Conservation (phyloP, 148 eudicot species). For the Rhododendron vialii region DNA sequence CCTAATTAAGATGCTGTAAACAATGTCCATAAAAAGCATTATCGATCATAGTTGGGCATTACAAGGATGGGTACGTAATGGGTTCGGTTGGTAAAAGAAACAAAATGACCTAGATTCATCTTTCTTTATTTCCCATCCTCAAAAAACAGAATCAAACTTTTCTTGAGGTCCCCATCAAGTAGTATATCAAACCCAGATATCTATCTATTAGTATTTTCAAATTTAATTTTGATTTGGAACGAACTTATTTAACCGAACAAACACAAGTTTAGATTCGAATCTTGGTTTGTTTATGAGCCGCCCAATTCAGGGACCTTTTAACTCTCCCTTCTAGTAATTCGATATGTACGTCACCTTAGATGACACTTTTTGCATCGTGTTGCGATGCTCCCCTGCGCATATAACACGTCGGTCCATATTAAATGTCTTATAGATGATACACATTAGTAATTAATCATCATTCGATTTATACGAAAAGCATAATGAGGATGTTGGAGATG, state of each 20-base stretch:
- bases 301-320: neutral
- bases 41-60: neutral
- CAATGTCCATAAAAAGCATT: slow-evolving; percentile 11
- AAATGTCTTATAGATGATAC: too few species aligned
- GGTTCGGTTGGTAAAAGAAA: slow-evolving; percentile 39
- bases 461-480: too few species aligned
- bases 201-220: neutral
- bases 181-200: neutral
- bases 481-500: too few species aligned
- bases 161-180: neutral
- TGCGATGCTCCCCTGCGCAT: too few species aligned
- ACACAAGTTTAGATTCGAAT: neutral
- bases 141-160: slow-evolving; percentile 22
- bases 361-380: too few species aligned
- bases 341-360: neutral
- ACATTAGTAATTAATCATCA: too few species aligned
- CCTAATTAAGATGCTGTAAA: slow-evolving; percentile 22
- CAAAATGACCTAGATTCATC: slow-evolving; percentile 17
- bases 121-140: slow-evolving; percentile 15
- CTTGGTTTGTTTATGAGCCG: too few species aligned
- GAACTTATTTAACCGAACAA: neutral
- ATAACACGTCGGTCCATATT: too few species aligned
- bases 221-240: too few species aligned
- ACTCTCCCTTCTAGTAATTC: neutral
- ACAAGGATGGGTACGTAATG: neutral